Base-by-base conservation (phyloP, 805 yeast genomes). In the Hanseniaspora vineae region DNA sequence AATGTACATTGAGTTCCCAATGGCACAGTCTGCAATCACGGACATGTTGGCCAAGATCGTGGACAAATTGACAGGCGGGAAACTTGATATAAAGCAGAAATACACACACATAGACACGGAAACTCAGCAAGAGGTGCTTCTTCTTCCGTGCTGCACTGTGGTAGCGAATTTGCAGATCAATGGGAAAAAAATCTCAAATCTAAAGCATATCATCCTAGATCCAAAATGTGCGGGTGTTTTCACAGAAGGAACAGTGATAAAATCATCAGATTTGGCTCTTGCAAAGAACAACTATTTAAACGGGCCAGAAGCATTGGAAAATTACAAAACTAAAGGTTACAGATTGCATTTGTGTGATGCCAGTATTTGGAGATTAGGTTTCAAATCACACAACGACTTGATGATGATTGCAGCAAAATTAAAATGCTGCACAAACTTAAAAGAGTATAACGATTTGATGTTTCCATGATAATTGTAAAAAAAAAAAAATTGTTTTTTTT, bases 351-450 rank as follows among this genome's bases (percentile, higher is more conserved):
- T 58, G 42, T 44, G 46, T 18, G 56, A 52, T 35, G 51, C 59
- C 14, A 40, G 46, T 54, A 37, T 47, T 13, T 58, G 62, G 62
- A 53, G 57, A 45, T 39, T 55, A 6, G 58, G 60, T 15, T 46
- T 54, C 10, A 44, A 37, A 8, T 5, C 11, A 2, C 15, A 11
- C 6, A 35, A 44, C 14, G 40, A 46, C 19, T 42, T 58, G 3
- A 52, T 58, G 44, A 42, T 58, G 48, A 50, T 58, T 10, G 60
- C 58, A 17, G 35, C 54, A 6, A 58, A 57, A 39, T 31, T 51
- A 2, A 56, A 55, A 10, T 50, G 57, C 6, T 50, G 52, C 40
- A 51, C 54, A 2, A 54, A 58, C 17, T 35, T 57, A 2, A 55
- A 54, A 31, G 60, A 58, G 46, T 51, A 48, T 35, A 37, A n/a